phyloP scores from a whole-genome alignment of 805 yeast species.

The Metschnikowia bowlesiae region DNA sequence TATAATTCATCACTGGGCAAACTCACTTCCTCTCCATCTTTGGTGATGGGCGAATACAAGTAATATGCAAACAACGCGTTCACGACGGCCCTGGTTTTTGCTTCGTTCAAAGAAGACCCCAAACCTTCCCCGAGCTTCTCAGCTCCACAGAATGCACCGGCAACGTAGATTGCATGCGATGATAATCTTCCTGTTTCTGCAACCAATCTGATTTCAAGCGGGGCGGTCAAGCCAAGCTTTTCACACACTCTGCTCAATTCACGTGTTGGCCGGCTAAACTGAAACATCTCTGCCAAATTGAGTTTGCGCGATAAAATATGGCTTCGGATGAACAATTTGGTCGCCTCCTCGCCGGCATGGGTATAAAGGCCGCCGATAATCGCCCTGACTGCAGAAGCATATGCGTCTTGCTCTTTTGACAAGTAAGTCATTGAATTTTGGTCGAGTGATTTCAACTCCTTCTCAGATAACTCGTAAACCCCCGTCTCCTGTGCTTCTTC shows the following conservation, averaged over 20 bases:
- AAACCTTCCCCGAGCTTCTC: slow-evolving; percentile 89
- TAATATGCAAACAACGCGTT: slow-evolving; percentile 90
- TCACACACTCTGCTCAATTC: slow-evolving; percentile 74
- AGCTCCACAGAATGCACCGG: slow-evolving; percentile 84
- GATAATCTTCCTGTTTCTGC: slow-evolving; percentile 93
- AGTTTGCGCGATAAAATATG: slow-evolving; percentile 82
- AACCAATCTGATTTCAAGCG: slow-evolving; percentile 68
- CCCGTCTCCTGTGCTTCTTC: slow-evolving; percentile 44
- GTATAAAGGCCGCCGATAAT: slow-evolving; percentile 79
- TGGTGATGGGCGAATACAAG: slow-evolving; percentile 73
- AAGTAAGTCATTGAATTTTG: slow-evolving; percentile 19
- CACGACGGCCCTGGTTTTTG: slow-evolving; percentile 87
- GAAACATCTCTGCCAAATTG: slow-evolving; percentile 68
- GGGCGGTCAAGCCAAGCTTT: slow-evolving; percentile 67
- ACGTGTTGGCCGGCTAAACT: slow-evolving; percentile 80
- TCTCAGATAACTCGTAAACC: slow-evolving; percentile 36
- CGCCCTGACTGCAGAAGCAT: slow-evolving; percentile 73
- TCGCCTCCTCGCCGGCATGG: slow-evolving; percentile 59
- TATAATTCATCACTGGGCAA: slow-evolving; percentile 57
- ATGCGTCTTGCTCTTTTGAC: slow-evolving; percentile 43
- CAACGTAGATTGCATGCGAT: slow-evolving; percentile 78
- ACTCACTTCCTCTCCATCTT: slow-evolving; percentile 37
- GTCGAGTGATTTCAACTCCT: slow-evolving; percentile 17
- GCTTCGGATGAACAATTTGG: slow-evolving; percentile 64
- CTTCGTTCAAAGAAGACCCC: slow-evolving; percentile 86